Percentiles rank a stretch among this genome's conserved stretches.
Conservation (phyloP, 768 basidiomycete species). For the Suillus plorans region DNA sequence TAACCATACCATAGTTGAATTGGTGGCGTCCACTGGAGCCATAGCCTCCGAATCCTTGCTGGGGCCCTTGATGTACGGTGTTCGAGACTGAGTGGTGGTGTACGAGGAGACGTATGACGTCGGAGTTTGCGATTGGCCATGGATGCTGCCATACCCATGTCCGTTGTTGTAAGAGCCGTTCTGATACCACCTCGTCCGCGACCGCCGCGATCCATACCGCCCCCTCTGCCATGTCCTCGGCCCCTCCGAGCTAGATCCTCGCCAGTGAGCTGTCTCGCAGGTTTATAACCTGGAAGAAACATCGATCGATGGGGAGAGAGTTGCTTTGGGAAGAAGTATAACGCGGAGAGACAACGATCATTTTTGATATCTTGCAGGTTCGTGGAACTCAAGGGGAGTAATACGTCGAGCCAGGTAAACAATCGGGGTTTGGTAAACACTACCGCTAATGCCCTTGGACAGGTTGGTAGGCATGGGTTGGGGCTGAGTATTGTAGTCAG, state of each 20-base stretch:
- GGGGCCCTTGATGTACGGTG: slow-evolving; percentile 12
- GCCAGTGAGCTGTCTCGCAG: slow-evolving; percentile 58
- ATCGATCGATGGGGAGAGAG: slow-evolving; percentile 81
- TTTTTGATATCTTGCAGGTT: slow-evolving; percentile 78
- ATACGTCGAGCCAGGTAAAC: slow-evolving; percentile 90
- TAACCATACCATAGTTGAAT: slow-evolving; percentile 33
- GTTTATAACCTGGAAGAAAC: slow-evolving; percentile 68
- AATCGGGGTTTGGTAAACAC: slow-evolving; percentile 82
- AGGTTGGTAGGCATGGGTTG: slow-evolving; percentile 64
- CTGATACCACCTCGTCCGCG: slow-evolving; percentile 32
- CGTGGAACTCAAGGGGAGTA: slow-evolving; percentile 59
- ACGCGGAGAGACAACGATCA: slow-evolving; percentile 83
- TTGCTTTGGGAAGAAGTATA: slow-evolving; percentile 90
- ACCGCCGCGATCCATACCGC: slow-evolving; percentile 37
- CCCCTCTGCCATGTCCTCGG: slow-evolving; percentile 48
- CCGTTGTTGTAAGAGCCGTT: slow-evolving; percentile 15
- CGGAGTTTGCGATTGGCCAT: slow-evolving; percentile 17
- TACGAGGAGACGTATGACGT: slow-evolving; percentile 18
- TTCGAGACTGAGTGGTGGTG: slow-evolving; percentile 16
- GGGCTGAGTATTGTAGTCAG: slow-evolving; percentile 49
- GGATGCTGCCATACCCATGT: slow-evolving; percentile 13
- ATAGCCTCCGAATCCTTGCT: slow-evolving; percentile 29
- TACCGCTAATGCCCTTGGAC: slow-evolving; percentile 80
- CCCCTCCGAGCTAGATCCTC: slow-evolving; percentile 64
- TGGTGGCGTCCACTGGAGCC: slow-evolving; percentile 32